These are phyloP conservation scores for Eustoma russellianum DNA, from an alignment of 257 asterid genomes.

Conservation along the genomic window DNA sequence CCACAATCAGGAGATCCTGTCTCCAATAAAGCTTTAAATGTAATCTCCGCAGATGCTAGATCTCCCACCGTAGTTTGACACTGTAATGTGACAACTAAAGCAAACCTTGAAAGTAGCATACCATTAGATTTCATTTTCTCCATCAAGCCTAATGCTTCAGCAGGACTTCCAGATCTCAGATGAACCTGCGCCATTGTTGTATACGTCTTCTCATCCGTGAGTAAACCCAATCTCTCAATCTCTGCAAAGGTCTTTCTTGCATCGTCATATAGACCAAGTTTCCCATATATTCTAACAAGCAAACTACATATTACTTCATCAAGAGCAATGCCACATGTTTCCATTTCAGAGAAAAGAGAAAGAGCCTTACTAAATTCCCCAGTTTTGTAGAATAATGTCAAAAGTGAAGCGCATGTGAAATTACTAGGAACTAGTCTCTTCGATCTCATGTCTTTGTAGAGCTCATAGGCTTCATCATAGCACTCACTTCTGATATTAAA, in stretches of 20 bases:
- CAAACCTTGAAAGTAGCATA: slow-evolving; percentile 52
- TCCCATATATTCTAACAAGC: slow-evolving; percentile 89
- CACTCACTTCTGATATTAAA: slow-evolving; percentile 46
- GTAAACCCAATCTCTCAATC: slow-evolving; percentile 49
- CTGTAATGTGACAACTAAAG: slow-evolving; percentile 46
- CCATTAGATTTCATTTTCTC: slow-evolving; percentile 58
- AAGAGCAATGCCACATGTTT: slow-evolving; percentile 41
- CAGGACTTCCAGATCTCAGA: slow-evolving; percentile 50
- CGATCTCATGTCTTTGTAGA: slow-evolving; percentile 82
- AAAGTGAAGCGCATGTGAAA: slow-evolving; percentile 91
- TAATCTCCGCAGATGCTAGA: slow-evolving; percentile 61
- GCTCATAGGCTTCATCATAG: slow-evolving; percentile 41
- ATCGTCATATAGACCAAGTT: slow-evolving; percentile 86
- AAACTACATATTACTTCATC: slow-evolving; percentile 90
- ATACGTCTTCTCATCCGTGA: slow-evolving; percentile 60
- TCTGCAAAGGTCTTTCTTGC: slow-evolving; percentile 69
- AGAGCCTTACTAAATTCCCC: slow-evolving; percentile 81
- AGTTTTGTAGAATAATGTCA: slow-evolving; percentile 56
- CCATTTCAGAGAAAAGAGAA: slow-evolving; percentile 87
- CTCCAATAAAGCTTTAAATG: slow-evolving; percentile 51
- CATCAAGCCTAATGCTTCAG: slow-evolving; percentile 64
- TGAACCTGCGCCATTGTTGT: slow-evolving; percentile 95
- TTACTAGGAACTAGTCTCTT: slow-evolving; percentile 64
- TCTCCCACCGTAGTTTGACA: slow-evolving; percentile 61
- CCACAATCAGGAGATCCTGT: slow-evolving; percentile 53